Evolutionary conservation across 257 asterid genomes (phyloP), one percentile per base, ranked within the genome.

Genomic region (Apocynum venetum): DNA sequence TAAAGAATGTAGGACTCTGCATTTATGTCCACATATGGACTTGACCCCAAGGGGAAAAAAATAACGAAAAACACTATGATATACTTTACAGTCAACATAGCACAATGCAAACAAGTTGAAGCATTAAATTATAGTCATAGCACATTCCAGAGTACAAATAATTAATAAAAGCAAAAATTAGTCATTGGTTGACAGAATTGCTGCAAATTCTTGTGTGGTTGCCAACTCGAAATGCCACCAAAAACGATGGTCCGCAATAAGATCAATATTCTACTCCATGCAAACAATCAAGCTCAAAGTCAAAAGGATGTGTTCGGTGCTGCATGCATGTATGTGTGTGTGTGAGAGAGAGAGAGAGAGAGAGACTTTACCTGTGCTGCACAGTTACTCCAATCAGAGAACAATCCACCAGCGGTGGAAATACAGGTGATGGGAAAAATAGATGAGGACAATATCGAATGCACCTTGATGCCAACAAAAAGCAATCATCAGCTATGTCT

Each of bases 401-500:
- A 87, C 97, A 91, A 80, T 95, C 98, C 78, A 95, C 98, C 80
- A 95, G 83, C 76, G 94, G 86, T 82, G 97, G 92, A 87, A 93
- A 93, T 78, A 88, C 85, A 65, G 93, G 88, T 77, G 97, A 91
- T 3, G 89, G 93, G 57, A 93, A 93, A 85, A 96, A 90, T 77
- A 96, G 78, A 64, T 89, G 97, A 77, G 99, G 99, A 75, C 99
- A 96, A 84, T 96, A 96, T n/a, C 98, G 97, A 82, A 96, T 93
- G 81, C 99, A 93, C 84, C 99, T 89, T 51, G 99, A 96, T 51
- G 97, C 97, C 88, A 96, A 86, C 89, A 96, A 84, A 88, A 93
- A 96, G 81, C 99, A 96, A 85, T 93, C 99, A 81, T 96, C 98
- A 64, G 93, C 99, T 82, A 93, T 86, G 86, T 95, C 99, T 48